Percentiles rank a stretch among this genome's conserved stretches.
phyloP scores from a whole-genome alignment of 2,329 filamentous ascomycete genomes.

The Pseudocercospora musae region DNA sequence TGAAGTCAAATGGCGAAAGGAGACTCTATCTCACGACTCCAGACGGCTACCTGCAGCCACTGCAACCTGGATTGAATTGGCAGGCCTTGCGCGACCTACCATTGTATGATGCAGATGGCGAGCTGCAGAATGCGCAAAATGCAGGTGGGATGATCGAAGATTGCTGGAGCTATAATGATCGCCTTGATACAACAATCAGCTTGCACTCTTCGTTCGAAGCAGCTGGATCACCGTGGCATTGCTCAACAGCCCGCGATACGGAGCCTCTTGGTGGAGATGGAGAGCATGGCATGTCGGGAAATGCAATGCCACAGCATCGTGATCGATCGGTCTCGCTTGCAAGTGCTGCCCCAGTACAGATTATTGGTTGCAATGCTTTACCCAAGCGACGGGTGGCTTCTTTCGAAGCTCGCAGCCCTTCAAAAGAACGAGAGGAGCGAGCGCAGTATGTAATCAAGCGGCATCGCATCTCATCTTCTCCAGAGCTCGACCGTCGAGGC shows the following conservation, averaged over 20 bases:
- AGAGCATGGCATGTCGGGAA: constrained; percentile 9
- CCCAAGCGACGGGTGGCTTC: constrained; percentile 34
- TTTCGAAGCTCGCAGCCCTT: constrained; percentile 30
- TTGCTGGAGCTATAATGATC: constrained; percentile 66
- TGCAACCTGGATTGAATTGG: constrained; percentile 65
- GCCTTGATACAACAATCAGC: constrained; percentile 55
- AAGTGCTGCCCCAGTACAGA: constrained; percentile 20
- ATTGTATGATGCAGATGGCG: constrained; percentile 45
- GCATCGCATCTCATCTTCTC: constrained; percentile 57
- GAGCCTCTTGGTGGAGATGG: constrained; percentile 7
- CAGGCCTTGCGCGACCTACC: constrained; percentile 63
- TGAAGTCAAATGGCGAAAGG: constrained; percentile 60
- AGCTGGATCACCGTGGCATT: constrained; percentile 24
- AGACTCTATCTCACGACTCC: constrained; percentile 73
- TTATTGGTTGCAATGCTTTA: constrained; percentile 10
- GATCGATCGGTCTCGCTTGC: constrained; percentile 29
- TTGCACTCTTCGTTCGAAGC: constrained; percentile 47
- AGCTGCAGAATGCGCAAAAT: constrained; percentile 59
- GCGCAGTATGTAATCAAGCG: constrained; percentile 39
- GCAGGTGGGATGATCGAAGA: constrained; percentile 29
- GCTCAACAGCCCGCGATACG: constrained; percentile 1
- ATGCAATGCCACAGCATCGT: constrained; percentile 8
- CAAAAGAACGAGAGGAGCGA: constrained; percentile 25
- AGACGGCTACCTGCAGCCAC: constrained; percentile 69
- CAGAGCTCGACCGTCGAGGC: constrained; percentile 38